A percentile compares a stretch with the other conserved stretches of the same genome.
Conservation (phyloP, 441 rosid species). For the Adansonia madagascariensis region DNA sequence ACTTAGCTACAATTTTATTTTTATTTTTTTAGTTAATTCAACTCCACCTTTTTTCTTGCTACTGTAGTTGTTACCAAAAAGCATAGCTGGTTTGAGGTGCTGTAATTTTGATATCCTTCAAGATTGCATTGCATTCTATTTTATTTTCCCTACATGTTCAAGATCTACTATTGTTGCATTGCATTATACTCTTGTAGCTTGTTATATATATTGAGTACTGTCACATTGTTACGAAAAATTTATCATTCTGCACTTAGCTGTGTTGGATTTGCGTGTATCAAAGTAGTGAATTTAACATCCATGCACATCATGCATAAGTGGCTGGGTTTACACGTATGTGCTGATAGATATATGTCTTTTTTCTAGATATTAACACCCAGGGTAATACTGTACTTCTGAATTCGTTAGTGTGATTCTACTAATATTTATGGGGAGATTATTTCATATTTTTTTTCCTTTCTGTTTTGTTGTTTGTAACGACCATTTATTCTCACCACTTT, state of each 20-base stretch:
- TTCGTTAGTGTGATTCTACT: background rate
- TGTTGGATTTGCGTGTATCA: slow-evolving; percentile 8
- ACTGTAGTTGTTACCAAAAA: background rate
- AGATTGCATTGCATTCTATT: slow-evolving; percentile 5
- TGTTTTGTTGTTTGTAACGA: slow-evolving; percentile 4
- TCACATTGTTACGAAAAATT: background rate
- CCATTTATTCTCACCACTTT: slow-evolving; percentile 11
- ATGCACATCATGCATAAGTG: background rate
- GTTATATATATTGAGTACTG: background rate
- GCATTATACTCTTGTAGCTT: background rate
- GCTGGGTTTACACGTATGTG: background rate
- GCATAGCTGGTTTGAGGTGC: background rate
- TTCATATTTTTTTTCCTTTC: background rate
- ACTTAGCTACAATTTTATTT: background rate
- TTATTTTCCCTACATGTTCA: background rate
- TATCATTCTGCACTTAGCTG: slow-evolving; percentile 7
- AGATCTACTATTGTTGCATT: background rate
- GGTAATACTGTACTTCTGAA: background rate
- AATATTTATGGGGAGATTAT: background rate
- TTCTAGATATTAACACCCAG: background rate
- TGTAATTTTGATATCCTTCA: background rate
- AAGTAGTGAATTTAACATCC: background rate
- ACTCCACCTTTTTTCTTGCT: slow-evolving; percentile 12
- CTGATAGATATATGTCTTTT: background rate
- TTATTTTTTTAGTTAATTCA: background rate